These are phyloP conservation scores for Sisymbrium altissimum DNA, from an alignment of 345 rosid genomes.

Conservation along the genomic window DNA sequence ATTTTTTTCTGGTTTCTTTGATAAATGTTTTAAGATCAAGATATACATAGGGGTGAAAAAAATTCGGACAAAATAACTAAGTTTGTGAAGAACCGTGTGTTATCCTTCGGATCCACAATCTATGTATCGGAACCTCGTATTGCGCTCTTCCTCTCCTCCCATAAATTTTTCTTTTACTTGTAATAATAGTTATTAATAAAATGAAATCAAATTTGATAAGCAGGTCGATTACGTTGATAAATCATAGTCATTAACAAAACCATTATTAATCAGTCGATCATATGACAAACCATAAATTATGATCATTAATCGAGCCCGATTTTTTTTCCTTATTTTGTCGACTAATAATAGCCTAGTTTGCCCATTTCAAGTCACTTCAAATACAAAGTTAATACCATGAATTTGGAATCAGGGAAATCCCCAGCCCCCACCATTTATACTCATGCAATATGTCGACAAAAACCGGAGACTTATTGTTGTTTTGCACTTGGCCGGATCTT, in stretches of 20 bases:
- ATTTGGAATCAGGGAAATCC: background rate
- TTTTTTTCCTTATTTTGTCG: background rate
- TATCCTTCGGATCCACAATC: conserved; percentile 8
- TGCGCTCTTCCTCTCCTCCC: conserved; percentile 24
- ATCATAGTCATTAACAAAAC: background rate
- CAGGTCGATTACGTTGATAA: background rate
- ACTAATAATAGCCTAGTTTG: background rate
- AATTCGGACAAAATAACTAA: background rate
- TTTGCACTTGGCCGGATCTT: background rate
- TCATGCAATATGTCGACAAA: background rate
- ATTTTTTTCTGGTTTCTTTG: background rate
- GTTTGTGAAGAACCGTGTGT: conserved; percentile 17
- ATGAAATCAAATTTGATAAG: background rate
- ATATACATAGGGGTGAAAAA: background rate
- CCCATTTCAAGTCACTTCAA: too few relatives aligned
- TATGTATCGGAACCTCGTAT: conserved; percentile 13
- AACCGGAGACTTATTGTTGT: background rate
- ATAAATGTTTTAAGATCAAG: background rate
- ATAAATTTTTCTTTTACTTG: background rate
- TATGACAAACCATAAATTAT: background rate
- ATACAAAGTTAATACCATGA: too few relatives aligned
- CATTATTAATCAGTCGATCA: background rate
- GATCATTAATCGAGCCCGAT: background rate
- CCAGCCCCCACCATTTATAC: background rate
- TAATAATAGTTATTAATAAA: background rate